Conservation (phyloP, 139 green algal species). For the Parachlorella kessleri region DNA sequence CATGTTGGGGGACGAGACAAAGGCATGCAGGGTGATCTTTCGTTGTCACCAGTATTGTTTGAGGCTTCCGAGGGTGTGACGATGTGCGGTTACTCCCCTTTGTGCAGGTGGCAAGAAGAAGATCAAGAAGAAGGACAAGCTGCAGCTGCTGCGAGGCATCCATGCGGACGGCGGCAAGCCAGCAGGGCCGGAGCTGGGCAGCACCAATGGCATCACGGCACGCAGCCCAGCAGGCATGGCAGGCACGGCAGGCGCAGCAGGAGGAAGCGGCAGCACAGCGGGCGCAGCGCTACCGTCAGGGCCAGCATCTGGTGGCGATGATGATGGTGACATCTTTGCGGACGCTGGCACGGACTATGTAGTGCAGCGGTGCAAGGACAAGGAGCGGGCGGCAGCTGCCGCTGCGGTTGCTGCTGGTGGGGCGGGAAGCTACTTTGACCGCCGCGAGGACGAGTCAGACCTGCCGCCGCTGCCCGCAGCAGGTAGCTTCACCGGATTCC, state of each 20-base stretch:
- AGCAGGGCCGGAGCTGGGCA: slow-evolving; percentile 1
- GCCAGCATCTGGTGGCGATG: slow-evolving; percentile 32
- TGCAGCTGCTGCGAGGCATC: neutral
- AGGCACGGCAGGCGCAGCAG: neutral
- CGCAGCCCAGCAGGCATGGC: neutral
- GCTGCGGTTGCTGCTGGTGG: neutral
- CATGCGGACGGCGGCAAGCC: neutral
- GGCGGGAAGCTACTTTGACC: slow-evolving; percentile 31
- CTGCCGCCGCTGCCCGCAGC: slow-evolving; percentile 48
- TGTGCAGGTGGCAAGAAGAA: slow-evolving; percentile 60
- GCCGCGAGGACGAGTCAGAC: slow-evolving; percentile 2
- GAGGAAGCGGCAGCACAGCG: neutral
- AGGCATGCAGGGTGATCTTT: too few relatives aligned
- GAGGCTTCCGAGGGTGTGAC: too few relatives aligned
- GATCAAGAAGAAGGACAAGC: slow-evolving; percentile 22
- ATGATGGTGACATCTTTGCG: slow-evolving; percentile 96
- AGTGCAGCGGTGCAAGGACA: slow-evolving; percentile 3
- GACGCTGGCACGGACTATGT: slow-evolving; percentile 89
- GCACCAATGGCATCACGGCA: neutral
- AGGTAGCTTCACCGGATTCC: too few relatives aligned
- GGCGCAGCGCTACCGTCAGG: neutral
- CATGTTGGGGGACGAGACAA: too few relatives aligned
- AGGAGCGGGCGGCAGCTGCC: neutral
- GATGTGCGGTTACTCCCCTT: too few relatives aligned
- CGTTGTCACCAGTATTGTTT: too few relatives aligned